Evolutionary conservation across 257 asterid species (phyloP).

Genomic region (Petunia axillaris): DNA sequence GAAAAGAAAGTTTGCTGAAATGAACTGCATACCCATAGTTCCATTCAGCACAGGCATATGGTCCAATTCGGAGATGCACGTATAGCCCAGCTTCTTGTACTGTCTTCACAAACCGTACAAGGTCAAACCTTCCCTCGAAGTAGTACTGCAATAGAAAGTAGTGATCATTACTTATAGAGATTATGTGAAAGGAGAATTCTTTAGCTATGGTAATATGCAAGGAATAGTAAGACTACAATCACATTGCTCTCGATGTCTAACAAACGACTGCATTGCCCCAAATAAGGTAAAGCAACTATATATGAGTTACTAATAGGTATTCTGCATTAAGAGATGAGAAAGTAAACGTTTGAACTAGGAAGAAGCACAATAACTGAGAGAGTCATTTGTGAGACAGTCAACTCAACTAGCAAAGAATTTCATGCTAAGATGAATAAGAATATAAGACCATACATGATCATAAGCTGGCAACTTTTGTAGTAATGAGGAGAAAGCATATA

Average conservation of each 20-base stretch:
- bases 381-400: neutral
- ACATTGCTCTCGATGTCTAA: neutral
- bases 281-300: neutral
- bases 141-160: constrained; percentile 50
- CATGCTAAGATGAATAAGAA: neutral
- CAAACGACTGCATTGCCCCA: neutral
- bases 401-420: neutral
- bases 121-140: constrained; percentile 73
- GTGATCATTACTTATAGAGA: constrained; percentile 22
- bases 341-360: neutral
- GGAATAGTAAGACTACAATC: neutral
- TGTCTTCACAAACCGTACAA: constrained; percentile 71
- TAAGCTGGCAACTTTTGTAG: neutral
- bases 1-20: constrained; percentile 16
- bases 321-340: neutral
- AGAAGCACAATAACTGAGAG: neutral
- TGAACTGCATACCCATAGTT: constrained; percentile 66
- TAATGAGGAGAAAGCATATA: neutral
- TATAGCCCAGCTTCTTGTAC: constrained; percentile 73
- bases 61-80: constrained; percentile 77
- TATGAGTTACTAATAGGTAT: neutral
- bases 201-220: neutral
- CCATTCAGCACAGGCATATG: constrained; percentile 94
- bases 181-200: neutral
- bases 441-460: neutral